phyloP scores from a whole-genome alignment of 2,329 filamentous ascomycete species.

The Aspergillus fischeri region DNA sequence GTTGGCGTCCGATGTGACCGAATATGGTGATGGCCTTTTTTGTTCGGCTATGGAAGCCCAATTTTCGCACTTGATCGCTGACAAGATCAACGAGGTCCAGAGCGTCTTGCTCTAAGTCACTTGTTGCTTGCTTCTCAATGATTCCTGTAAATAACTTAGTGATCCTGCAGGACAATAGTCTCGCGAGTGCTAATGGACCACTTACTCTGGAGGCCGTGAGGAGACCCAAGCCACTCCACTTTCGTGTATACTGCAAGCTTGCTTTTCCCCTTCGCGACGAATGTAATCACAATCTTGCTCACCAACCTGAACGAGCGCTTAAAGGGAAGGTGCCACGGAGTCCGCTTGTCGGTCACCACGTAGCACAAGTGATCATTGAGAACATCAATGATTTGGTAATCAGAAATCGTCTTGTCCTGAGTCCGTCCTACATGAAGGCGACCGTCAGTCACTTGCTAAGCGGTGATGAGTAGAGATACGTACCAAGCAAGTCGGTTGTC shows the following conservation, averaged over 20 bases:
- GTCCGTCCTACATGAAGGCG: constrained; percentile 35
- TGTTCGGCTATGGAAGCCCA: constrained; percentile 44
- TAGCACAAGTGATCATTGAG: constrained; percentile 73
- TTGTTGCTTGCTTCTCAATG: constrained; percentile 64
- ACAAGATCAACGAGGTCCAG: constrained; percentile 49
- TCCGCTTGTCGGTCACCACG: constrained; percentile 60
- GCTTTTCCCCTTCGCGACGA: constrained; percentile 85
- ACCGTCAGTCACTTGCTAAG: constrained; percentile 7
- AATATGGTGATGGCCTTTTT: constrained; percentile 48
- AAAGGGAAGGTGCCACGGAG: constrained; percentile 81
- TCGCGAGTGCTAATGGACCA: neutral
- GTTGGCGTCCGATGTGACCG: constrained; percentile 45
- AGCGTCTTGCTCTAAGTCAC: constrained; percentile 56
- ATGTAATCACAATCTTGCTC: constrained; percentile 89
- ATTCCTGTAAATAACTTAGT: constrained; percentile 34
- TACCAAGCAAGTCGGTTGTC: constrained; percentile 61
- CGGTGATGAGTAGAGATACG: constrained; percentile 16
- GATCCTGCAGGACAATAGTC: neutral
- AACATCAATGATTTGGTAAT: constrained; percentile 82
- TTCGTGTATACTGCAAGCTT: constrained; percentile 85
- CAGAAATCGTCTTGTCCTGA: constrained; percentile 62
- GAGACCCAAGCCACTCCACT: constrained; percentile 76
- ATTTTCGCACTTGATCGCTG: constrained; percentile 45
- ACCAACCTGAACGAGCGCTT: constrained; percentile 74
- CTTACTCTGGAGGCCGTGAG: constrained; percentile 46